Conservation (phyloP, 2,329 filamentous ascomycete species). For the Seiridium unicorne region DNA sequence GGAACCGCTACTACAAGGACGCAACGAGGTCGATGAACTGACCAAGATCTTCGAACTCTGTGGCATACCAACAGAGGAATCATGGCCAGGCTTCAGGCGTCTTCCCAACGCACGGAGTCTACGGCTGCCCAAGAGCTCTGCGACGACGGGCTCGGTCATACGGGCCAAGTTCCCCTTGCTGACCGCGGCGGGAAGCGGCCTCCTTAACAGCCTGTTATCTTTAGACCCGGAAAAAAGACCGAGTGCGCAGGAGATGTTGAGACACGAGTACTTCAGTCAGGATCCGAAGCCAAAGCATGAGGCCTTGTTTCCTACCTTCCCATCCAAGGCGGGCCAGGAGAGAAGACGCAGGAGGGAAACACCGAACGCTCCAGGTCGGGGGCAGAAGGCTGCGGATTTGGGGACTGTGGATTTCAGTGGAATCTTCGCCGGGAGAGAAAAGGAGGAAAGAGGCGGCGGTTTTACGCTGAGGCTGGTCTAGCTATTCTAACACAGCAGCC, state of each 20-base stretch:
- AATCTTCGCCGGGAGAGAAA: slow-evolving; percentile 67
- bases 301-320: slow-evolving; percentile 95
- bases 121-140: slow-evolving; percentile 56
- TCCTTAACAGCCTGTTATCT: slow-evolving; percentile 69
- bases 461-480: slow-evolving; percentile 64
- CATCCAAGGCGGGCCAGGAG: slow-evolving; percentile 91
- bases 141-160: slow-evolving; percentile 52
- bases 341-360: slow-evolving; percentile 69
- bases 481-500: neutral
- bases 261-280: slow-evolving; percentile 83
- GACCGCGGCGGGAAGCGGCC: slow-evolving; percentile 68
- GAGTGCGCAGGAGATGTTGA: slow-evolving; percentile 69
- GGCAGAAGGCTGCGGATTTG: slow-evolving; percentile 60
- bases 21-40: slow-evolving; percentile 90
- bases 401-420: slow-evolving; percentile 65
- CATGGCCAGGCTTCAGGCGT: slow-evolving; percentile 83
- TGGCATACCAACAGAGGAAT: slow-evolving; percentile 77
- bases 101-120: slow-evolving; percentile 84
- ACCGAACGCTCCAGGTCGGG: slow-evolving; percentile 80
- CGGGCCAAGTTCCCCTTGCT: slow-evolving; percentile 79
- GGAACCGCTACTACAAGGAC: slow-evolving; percentile 80
- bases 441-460: slow-evolving; percentile 63
- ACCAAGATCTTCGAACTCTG: slow-evolving; percentile 86
- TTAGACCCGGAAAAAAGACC: slow-evolving; percentile 74
- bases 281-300: slow-evolving; percentile 87